Evolutionary conservation across 176 grass and related monocot genomes (phyloP).

Genomic region (Aegilops tauschii): DNA sequence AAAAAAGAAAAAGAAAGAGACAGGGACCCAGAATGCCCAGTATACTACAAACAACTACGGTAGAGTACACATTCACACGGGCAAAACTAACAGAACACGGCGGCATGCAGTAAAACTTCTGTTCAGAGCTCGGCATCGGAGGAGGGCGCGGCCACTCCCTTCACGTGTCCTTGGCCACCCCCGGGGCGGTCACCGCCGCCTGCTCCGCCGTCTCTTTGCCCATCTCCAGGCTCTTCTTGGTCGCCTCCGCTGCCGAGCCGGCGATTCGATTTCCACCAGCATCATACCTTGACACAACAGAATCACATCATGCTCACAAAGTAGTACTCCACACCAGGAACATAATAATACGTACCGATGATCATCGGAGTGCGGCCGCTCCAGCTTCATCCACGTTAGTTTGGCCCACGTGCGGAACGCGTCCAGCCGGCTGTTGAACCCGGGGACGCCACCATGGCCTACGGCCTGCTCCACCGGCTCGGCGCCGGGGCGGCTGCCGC

Average conservation of each 20-base stretch:
- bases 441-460: constrained; percentile 41
- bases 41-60: background rate
- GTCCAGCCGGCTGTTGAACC: constrained; percentile 59
- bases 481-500: background rate
- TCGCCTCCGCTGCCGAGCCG: constrained; percentile 31
- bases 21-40: too few relatives aligned
- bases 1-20: too few relatives aligned
- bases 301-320: too few relatives aligned
- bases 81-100: background rate
- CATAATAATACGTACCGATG: background rate
- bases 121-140: constrained; percentile 7
- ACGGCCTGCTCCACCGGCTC: constrained; percentile 65
- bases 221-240: constrained; percentile 56
- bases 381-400: constrained; percentile 51
- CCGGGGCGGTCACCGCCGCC: constrained; percentile 29
- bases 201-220: constrained; percentile 53
- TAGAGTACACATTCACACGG: background rate
- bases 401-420: constrained; percentile 53
- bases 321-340: background rate
- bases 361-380: constrained; percentile 30
- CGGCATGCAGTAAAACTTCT: too few relatives aligned
- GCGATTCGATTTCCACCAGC: background rate
- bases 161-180: constrained; percentile 49
- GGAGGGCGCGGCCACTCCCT: constrained; percentile 25
- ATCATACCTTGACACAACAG: constrained; percentile 13